Conservation (phyloP, 371 early-diverging fungal genomes). For the Rhizopus delemar region DNA sequence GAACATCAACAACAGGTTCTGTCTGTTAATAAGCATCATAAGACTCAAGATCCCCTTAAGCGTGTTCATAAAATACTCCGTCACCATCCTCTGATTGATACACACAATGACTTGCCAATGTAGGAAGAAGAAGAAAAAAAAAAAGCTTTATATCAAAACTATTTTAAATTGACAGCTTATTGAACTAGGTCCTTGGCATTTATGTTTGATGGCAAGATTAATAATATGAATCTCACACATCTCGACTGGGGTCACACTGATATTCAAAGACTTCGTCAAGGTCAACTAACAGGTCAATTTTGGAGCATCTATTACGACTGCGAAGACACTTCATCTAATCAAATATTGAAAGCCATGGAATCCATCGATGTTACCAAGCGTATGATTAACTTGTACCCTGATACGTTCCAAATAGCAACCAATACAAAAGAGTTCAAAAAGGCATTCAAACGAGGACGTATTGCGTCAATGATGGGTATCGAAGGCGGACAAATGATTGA, state of each 20-base stretch:
- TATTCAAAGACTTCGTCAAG: conserved; percentile 41
- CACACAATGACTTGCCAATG: conserved; percentile 53
- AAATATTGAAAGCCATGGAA: conserved; percentile 46
- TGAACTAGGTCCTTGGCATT: conserved; percentile 35
- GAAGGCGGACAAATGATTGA: conserved; percentile 74
- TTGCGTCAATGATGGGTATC: conserved; percentile 67
- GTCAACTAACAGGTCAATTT: conserved; percentile 61
- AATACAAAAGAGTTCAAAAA: conserved; percentile 48
- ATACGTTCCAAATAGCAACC: conserved; percentile 53
- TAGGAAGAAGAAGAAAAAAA: conserved; percentile 11
- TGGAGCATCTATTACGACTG: conserved; percentile 65
- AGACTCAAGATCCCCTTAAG: conserved; percentile 17
- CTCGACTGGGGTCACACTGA: conserved; percentile 48
- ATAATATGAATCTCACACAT: conserved; percentile 36
- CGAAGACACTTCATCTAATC: conserved; percentile 35
- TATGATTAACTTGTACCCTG: conserved; percentile 51
- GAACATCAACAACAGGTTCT: conserved; percentile 3
- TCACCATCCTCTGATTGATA: conserved; percentile 42
- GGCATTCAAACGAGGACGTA: conserved; percentile 43
- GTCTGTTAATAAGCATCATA: conserved; percentile 2
- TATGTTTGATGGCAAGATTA: conserved; percentile 39
- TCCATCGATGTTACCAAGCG: conserved; percentile 64
- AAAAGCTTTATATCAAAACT: too few relatives aligned
- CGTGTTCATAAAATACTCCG: conserved; percentile 32
- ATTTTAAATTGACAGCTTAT: not conserved